A percentile compares a stretch with the other conserved stretches of the same genome.
These are phyloP conservation scores for Nidularia sp. DNA, from an alignment of 768 basidiomycete species.

Conservation along the genomic window DNA sequence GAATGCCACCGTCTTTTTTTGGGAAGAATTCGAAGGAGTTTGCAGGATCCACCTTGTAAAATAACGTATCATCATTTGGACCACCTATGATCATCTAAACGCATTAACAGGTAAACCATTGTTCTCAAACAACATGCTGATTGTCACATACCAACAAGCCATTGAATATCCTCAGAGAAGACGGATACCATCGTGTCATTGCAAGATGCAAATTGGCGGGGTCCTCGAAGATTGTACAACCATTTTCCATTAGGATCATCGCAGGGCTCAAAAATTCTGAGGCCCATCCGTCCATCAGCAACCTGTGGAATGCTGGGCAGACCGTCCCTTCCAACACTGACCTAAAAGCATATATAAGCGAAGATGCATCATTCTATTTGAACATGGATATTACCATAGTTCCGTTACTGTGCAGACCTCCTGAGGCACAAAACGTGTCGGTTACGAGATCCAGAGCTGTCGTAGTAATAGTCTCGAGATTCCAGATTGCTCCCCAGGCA, in stretches of 20 bases:
- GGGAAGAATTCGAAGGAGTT: constrained; percentile 38
- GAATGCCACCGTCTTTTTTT: constrained; percentile 30
- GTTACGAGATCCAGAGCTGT: constrained; percentile 27
- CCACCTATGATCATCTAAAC: constrained; percentile 17
- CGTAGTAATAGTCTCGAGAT: constrained; percentile 32
- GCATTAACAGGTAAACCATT: neutral
- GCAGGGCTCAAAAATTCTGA: constrained; percentile 36
- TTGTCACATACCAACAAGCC: constrained; percentile 29
- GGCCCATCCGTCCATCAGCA: constrained; percentile 27
- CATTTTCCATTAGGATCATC: constrained; percentile 18
- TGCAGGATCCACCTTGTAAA: constrained; percentile 61
- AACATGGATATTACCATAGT: constrained; percentile 24
- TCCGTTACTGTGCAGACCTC: constrained; percentile 35
- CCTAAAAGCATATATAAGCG: constrained; percentile 6
- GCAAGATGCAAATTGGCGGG: constrained; percentile 26
- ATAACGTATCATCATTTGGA: constrained; percentile 32
- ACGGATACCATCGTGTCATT: constrained; percentile 36
- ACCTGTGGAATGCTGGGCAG: constrained; percentile 20
- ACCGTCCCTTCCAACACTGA: constrained; percentile 24
- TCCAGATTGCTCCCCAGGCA: constrained; percentile 42
- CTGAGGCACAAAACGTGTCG: constrained; percentile 42
- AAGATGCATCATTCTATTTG: constrained; percentile 3
- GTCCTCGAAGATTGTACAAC: constrained; percentile 32
- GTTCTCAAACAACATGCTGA: neutral
- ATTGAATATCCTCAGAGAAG: constrained; percentile 27